A percentile compares a stretch with the other conserved stretches of the same genome.
These are phyloP conservation scores for Porphyrellus cyaneotinctus DNA, from an alignment of 768 basidiomycete genomes.

Conservation along the genomic window DNA sequence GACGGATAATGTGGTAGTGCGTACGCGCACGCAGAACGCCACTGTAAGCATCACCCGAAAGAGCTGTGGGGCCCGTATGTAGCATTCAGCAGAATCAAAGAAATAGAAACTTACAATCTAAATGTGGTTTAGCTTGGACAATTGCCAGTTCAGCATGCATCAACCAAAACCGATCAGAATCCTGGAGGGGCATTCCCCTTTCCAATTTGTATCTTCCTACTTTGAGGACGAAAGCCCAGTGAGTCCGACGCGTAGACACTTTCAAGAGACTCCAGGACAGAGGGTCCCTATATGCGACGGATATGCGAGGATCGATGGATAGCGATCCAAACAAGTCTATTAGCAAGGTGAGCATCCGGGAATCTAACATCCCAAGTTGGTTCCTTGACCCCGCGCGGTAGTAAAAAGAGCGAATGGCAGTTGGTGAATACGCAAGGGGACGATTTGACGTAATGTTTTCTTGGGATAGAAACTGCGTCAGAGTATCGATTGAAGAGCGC, in stretches of 20 bases:
- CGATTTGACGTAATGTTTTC: constrained; percentile 8
- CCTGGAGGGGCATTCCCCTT: constrained; percentile 30
- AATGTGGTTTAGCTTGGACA: constrained; percentile 10
- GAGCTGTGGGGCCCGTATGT: constrained; percentile 9
- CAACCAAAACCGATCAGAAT: constrained; percentile 60
- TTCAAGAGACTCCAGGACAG: constrained; percentile 30
- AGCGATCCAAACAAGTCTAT: constrained; percentile 50
- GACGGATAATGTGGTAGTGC: constrained; percentile 40
- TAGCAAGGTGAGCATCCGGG: constrained; percentile 38
- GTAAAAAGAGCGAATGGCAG: constrained; percentile 40
- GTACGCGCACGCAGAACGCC: constrained; percentile 33
- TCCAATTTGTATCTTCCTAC: constrained; percentile 43
- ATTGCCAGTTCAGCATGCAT: constrained; percentile 45
- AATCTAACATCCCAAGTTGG: constrained; percentile 34
- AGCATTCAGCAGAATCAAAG: constrained; percentile 1
- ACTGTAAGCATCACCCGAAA: constrained; percentile 5
- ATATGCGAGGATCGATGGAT: constrained; percentile 32
- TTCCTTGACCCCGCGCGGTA: constrained; percentile 30
- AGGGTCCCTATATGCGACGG: constrained; percentile 26
- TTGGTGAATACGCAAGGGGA: constrained; percentile 23
- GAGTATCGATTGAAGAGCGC: constrained; percentile 4
- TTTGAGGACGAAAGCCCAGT: constrained; percentile 50
- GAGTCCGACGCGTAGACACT: constrained; percentile 20
- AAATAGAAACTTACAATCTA: constrained; percentile 14
- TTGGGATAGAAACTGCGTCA: constrained; percentile 14